A percentile compares a stretch with the other conserved stretches of the same genome.
phyloP scores from a whole-genome alignment of 2,329 filamentous ascomycete genomes.

The Xylariaceae sp. region DNA sequence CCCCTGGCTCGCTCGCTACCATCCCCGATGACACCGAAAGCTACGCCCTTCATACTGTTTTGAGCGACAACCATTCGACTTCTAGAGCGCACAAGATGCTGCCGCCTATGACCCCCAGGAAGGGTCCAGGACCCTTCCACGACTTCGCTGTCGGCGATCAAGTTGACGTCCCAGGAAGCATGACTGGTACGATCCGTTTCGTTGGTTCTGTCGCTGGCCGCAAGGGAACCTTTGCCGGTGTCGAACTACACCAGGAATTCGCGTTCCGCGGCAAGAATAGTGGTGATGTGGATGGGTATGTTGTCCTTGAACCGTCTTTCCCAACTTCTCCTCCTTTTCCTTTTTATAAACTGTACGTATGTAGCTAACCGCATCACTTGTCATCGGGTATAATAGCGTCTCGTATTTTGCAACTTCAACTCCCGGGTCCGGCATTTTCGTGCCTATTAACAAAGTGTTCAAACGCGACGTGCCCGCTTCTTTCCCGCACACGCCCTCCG shows the following conservation, averaged over 20 bases:
- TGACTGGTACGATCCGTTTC: conserved; percentile 86
- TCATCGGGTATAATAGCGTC: conserved; percentile 39
- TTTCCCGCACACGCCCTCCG: conserved; percentile 62
- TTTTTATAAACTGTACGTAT: conserved; percentile 10
- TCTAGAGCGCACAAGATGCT: conserved; percentile 27
- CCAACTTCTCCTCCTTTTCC: neutral
- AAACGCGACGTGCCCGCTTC: conserved; percentile 57
- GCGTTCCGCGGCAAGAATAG: conserved; percentile 86
- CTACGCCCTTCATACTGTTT: conserved; percentile 55
- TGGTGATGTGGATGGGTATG: conserved; percentile 88
- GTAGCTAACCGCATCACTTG: conserved; percentile 17
- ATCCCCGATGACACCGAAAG: conserved; percentile 62
- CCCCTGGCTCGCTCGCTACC: conserved; percentile 55
- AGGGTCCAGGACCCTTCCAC: conserved; percentile 42
- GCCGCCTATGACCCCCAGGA: conserved; percentile 50
- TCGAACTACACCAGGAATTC: conserved; percentile 80
- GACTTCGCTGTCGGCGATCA: conserved; percentile 68
- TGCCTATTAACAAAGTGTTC: conserved; percentile 76
- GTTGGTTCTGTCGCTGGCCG: conserved; percentile 82
- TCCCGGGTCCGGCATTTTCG: conserved; percentile 84
- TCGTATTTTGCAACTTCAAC: conserved; percentile 77
- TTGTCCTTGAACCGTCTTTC: neutral
- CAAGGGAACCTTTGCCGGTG: conserved; percentile 84
- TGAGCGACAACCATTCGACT: conserved; percentile 41
- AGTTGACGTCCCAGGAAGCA: conserved; percentile 89